Base-by-base conservation (phyloP, 2,329 filamentous ascomycete genomes). In the Verticillium klebahnii region DNA sequence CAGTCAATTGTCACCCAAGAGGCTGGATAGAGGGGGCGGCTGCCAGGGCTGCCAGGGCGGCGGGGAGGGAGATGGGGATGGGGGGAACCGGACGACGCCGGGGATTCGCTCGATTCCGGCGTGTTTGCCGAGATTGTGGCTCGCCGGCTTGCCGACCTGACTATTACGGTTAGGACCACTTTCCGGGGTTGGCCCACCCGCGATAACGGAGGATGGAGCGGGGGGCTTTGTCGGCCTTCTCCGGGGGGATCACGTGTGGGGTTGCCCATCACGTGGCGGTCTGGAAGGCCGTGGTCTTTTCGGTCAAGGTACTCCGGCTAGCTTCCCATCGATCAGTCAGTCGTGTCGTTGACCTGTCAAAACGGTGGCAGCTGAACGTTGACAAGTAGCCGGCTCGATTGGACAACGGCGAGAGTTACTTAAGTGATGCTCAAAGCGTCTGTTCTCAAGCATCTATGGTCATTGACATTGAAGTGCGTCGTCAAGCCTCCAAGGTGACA, bases 131-230 rank as follows among this genome's bases (percentile, higher is more conserved):
- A 58, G 39, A 58, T 45, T 58, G 40, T 32, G 57, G 45, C 45
- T 23, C 45, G 9, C 45, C 45, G 40, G 57, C 57, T 40, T 58
- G 57, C 29, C 57, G 37, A 58, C 57, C 57, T 58, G 25, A 39
- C 36, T 40, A 58, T 50, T 58, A 29, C 23, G 57, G 57, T 45
- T 50, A 58, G 34, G 57, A 31, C 23, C 45, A 19, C 37, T 39
- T 45, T 29, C 57, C 17, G 57, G 55, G 57, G 37, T 50, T 31
- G 55, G 6, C 32, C 55, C 55, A 57, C 29, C 19, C 15, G 57
- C 36, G 37, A 58, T 50, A 50, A 40, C 57, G 31, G 37, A 45
- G 29, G 57, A 25, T 50, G 39, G 31, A 31, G 57, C 40, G 34
- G 56, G 25, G n/a, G 23, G 1, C 36, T 15, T 40, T 23, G 56